phyloP scores from a whole-genome alignment of 768 basidiomycete genomes.

The Mycena filopes region DNA sequence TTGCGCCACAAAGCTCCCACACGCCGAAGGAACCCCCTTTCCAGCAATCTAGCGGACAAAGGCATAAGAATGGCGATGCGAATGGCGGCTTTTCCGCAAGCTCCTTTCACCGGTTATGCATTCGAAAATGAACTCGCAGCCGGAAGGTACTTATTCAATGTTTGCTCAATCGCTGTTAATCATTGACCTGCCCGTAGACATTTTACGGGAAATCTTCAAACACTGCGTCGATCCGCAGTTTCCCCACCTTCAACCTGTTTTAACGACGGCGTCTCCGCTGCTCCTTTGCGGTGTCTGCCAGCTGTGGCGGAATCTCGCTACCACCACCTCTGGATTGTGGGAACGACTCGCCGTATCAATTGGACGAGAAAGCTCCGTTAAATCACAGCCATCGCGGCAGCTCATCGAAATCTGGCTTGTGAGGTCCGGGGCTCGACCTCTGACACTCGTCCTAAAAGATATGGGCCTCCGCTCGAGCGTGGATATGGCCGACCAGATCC shows the following conservation, averaged over 20 bases:
- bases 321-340: slow-evolving; percentile 18
- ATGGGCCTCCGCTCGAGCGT: background rate
- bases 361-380: background rate
- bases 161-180: background rate
- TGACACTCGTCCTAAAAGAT: slow-evolving; percentile 18
- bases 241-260: slow-evolving; percentile 19
- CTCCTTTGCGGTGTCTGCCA: slow-evolving; percentile 17
- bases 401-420: slow-evolving; percentile 20
- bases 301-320: slow-evolving; percentile 13
- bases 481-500: slow-evolving; percentile 7
- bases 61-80: background rate
- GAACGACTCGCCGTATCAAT: slow-evolving; percentile 18
- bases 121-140: slow-evolving; percentile 3
- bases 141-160: slow-evolving; percentile 4
- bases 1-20: too few species aligned
- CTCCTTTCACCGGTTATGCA: background rate
- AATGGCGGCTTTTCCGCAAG: too few species aligned
- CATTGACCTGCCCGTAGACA: background rate
- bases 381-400: background rate
- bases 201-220: slow-evolving; percentile 24
- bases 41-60: too few species aligned
- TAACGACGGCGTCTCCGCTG: slow-evolving; percentile 15
- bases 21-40: too few species aligned
- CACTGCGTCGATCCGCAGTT: slow-evolving; percentile 4
- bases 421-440: slow-evolving; percentile 21